Evolutionary conservation across 805 yeast genomes (phyloP).

Genomic region (Pichia phayaonensis): DNA sequence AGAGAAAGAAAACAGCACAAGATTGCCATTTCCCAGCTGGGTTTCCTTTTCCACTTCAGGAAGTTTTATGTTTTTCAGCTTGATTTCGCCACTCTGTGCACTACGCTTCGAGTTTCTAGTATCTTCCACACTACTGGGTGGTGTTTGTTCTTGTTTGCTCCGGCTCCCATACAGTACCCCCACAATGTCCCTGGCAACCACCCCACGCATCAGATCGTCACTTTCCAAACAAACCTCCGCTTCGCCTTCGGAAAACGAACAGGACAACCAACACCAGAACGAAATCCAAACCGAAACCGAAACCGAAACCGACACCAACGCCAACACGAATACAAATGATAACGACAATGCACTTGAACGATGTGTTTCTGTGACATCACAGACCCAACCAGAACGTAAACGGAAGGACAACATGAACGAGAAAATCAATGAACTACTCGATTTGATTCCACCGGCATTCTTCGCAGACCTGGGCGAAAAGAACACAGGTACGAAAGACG

Average conservation of each 20-base stretch:
- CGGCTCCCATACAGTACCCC: too few species aligned
- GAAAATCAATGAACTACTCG: slow-evolving; percentile 41
- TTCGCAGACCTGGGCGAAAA: slow-evolving; percentile 35
- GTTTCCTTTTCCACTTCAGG: neutral
- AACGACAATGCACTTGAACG: slow-evolving; percentile 1
- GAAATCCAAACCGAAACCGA: too few species aligned
- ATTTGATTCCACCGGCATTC: slow-evolving; percentile 29
- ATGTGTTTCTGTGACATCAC: neutral
- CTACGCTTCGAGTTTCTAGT: neutral
- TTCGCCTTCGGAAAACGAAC: neutral
- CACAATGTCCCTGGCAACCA: slow-evolving; percentile 4
- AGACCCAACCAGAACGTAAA: slow-evolving; percentile 30
- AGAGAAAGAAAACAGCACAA: too few species aligned
- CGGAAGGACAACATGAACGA: slow-evolving; percentile 53
- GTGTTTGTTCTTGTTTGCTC: neutral
- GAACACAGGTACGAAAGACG: slow-evolving; percentile 69
- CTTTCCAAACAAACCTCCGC: slow-evolving; percentile 10
- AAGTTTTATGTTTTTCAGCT: neutral
- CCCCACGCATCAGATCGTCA: slow-evolving; percentile 9
- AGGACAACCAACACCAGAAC: too few species aligned
- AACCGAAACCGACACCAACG: slow-evolving; percentile 1
- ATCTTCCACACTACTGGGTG: neutral
- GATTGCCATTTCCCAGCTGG: neutral
- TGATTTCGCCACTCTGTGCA: neutral
- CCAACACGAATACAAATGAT: neutral